Base-by-base conservation (phyloP, 1,284 basidiomycete genomes). In the Pseudozyma thailandica region DNA sequence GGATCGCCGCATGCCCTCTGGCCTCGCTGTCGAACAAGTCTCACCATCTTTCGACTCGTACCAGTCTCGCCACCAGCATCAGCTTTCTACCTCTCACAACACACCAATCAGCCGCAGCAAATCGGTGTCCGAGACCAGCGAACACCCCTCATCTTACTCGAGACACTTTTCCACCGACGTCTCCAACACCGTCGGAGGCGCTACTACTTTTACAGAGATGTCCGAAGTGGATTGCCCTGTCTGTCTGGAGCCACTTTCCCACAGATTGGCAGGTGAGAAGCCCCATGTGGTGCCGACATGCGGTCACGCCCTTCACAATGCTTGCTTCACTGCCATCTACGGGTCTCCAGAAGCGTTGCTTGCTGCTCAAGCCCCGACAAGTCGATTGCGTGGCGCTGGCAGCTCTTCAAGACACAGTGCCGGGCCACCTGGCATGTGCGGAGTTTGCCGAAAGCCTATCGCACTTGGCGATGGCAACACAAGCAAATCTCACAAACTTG, bases 281-380 rank as follows among this genome's bases (percentile, higher is more conserved):
- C 92, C 94, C 1, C 94, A 97, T 80, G 91, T 98, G 57, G 90
- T 96, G 25, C 95, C 95, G 27, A 90, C 93, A 79, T 98, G 95
- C 77, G 94, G 95, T n/a, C 95, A 98, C 85, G 91, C 92, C 10
- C 88, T 98, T 23, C 95, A 96, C 84, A 91, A 96, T 35, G 93
- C 93, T 18, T 97, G 94, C 84, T 97, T 96, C 82, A 92, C 89
- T 9, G 92, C 93, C 13, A 94, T 97, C 6, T 98, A 98, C 83
- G 94, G 94, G 13, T 90, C 90, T 1, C 89, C 90, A 1, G 91
- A 92, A 6, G 87, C 84, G n/a, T 86, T 79, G 37, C 42, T 75
- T 7, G 72, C 73, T 9, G 50, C 63, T 33, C 75, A 72, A 42
- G 58, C 53, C 26, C 44, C 58, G 13, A 53, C 38, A 26, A 54